Percentiles rank a stretch among this genome's conserved stretches.
phyloP scores from a whole-genome alignment of 768 basidiomycete genomes.

The Lepiota subincarnata region DNA sequence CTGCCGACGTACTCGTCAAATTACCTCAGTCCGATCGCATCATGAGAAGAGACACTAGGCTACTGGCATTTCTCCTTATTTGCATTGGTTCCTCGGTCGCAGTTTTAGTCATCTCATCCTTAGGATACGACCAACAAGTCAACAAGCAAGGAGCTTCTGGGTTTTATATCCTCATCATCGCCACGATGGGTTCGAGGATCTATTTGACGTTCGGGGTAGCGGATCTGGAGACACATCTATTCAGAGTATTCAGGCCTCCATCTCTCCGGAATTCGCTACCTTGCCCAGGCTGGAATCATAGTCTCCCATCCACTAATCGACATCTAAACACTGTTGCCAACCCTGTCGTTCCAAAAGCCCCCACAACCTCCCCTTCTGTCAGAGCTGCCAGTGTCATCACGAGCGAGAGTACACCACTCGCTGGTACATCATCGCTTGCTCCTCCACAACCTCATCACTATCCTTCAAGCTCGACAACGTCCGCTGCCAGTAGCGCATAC shows the following conservation, averaged over 20 bases:
- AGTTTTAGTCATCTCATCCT: conserved; percentile 23
- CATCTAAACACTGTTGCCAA: too few relatives aligned
- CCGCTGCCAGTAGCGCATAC: background rate
- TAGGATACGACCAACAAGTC: conserved; percentile 22
- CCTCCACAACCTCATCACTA: too few relatives aligned
- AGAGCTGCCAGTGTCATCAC: too few relatives aligned
- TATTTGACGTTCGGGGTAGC: conserved; percentile 16
- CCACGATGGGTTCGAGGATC: conserved; percentile 29
- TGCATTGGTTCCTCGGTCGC: conserved; percentile 24
- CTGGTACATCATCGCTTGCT: too few relatives aligned
- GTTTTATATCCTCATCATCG: conserved; percentile 26
- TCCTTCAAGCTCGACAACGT: too few relatives aligned
- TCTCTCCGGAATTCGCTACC: background rate
- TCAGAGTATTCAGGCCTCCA: background rate
- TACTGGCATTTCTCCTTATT: conserved; percentile 8
- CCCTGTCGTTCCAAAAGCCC: background rate
- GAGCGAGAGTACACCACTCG: too few relatives aligned
- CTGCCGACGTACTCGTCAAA: background rate
- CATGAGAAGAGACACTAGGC: background rate
- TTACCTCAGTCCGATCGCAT: background rate
- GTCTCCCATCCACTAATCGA: background rate
- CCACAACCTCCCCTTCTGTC: background rate
- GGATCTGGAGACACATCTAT: background rate
- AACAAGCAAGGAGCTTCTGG: conserved; percentile 25
- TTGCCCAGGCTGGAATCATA: background rate